These are phyloP conservation scores for Recurvomyces mirabilis DNA, from an alignment of 495 filamentous ascomycete species.

Conservation along the genomic window DNA sequence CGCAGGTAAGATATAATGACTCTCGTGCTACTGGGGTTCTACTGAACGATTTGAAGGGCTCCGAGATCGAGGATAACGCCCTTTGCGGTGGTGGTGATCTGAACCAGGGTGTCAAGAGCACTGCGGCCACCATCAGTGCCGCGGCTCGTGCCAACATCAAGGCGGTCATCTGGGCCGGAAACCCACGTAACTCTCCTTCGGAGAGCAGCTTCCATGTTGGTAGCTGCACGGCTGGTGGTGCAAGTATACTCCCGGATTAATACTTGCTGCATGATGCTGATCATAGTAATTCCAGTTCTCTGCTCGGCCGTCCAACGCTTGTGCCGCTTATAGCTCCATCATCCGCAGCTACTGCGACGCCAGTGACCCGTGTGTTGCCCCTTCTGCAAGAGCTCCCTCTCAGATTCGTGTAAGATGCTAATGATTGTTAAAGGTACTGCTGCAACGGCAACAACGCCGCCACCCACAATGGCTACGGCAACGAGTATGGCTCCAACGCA, in stretches of 20 bases:
- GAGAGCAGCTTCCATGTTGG: slow-evolving; percentile 17
- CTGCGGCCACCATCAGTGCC: slow-evolving; percentile 14
- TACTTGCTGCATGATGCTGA: neutral
- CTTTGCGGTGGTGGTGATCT: slow-evolving; percentile 18
- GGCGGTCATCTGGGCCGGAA: slow-evolving; percentile 17
- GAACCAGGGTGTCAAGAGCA: slow-evolving; percentile 13
- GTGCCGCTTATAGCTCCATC: too few species aligned
- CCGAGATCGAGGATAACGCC: slow-evolving; percentile 15
- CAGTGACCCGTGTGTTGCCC: too few species aligned
- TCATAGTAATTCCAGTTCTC: slow-evolving; percentile 2
- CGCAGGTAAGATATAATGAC: too few species aligned
- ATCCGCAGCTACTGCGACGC: slow-evolving; percentile 20
- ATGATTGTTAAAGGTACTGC: too few species aligned
- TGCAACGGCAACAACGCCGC: slow-evolving; percentile 17
- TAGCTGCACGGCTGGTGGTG: slow-evolving; percentile 9
- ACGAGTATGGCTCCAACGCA: slow-evolving; percentile 38
- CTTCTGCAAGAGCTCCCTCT: too few species aligned
- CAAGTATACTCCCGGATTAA: neutral
- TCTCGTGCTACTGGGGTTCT: too few species aligned
- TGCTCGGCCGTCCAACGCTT: slow-evolving; percentile 2
- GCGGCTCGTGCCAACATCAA: slow-evolving; percentile 16
- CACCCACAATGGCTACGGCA: slow-evolving; percentile 16
- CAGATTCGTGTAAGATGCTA: too few species aligned
- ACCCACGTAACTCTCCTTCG: slow-evolving; percentile 8
- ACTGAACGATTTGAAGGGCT: too few species aligned